Evolutionary conservation across 306 rosid species (phyloP).

Genomic region (Sphenostylis stenocarpa): DNA sequence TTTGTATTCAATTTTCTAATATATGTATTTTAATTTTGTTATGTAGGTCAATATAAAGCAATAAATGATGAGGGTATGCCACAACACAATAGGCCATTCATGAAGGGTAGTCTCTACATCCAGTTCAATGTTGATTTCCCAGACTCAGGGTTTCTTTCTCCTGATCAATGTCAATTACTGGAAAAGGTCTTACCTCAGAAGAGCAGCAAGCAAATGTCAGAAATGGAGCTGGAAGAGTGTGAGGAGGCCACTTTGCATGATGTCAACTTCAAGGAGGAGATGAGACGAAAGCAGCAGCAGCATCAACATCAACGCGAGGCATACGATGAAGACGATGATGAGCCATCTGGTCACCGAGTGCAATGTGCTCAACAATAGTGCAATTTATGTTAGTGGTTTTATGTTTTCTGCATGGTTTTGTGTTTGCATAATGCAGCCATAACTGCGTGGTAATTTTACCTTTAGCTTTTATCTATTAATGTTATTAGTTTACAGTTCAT

Average conservation of each 20-base stretch:
- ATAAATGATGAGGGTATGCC: constrained; percentile 87
- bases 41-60: constrained; percentile 61
- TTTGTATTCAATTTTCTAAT: background rate
- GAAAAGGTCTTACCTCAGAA: constrained; percentile 47
- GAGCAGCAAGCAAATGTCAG: constrained; percentile 43
- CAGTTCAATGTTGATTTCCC: constrained; percentile 65
- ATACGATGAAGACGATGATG: constrained; percentile 65
- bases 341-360: constrained; percentile 48
- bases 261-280: constrained; percentile 62
- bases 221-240: constrained; percentile 64
- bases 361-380: constrained; percentile 76
- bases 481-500: background rate
- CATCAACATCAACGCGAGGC: constrained; percentile 47
- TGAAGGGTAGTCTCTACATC: constrained; percentile 64
- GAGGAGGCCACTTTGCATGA: constrained; percentile 73
- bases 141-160: constrained; percentile 49
- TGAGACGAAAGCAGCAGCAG: constrained; percentile 56
- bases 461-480: constrained; percentile 21
- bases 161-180: constrained; percentile 47
- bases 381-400: constrained; percentile 9
- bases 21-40: background rate
- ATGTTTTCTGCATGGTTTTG: constrained; percentile 16
- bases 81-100: constrained; percentile 58
- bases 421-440: constrained; percentile 39
- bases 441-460: constrained; percentile 29